Percentiles rank a stretch among this genome's conserved stretches.
Evolutionary conservation across 805 yeast genomes (phyloP).

Genomic region (Starmera caribaea): DNA sequence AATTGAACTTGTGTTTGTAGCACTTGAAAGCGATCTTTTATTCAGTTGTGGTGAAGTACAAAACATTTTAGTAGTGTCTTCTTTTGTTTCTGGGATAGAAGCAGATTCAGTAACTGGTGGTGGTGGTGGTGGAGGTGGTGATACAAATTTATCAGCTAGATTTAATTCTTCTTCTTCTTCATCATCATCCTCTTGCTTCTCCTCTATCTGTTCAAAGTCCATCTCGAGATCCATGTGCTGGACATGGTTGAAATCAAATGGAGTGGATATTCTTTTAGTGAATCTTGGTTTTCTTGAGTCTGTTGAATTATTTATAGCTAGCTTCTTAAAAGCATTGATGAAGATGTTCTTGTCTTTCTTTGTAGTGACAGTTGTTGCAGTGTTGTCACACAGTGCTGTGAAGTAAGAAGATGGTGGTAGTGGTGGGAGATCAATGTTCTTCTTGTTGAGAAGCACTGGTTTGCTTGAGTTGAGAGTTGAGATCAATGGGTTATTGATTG

Average conservation of each 20-base stretch:
- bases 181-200: neutral
- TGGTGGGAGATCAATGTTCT: slow-evolving; percentile 28
- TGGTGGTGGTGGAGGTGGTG: neutral
- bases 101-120: no score
- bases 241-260: slow-evolving; percentile 30
- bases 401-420: slow-evolving; percentile 20
- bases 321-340: slow-evolving; percentile 21
- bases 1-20: neutral
- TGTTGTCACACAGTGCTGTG: slow-evolving; percentile 2
- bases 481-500: slow-evolving; percentile 21
- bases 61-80: slow-evolving; percentile 1
- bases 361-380: slow-evolving; percentile 1
- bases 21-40: neutral
- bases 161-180: neutral
- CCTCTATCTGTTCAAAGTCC: neutral
- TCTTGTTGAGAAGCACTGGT: slow-evolving; percentile 22
- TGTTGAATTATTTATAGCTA: slow-evolving; percentile 16
- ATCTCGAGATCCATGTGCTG: slow-evolving; percentile 25
- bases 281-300: neutral
- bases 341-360: slow-evolving; percentile 15
- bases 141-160: neutral
- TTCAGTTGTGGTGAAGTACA: slow-evolving; percentile 9
- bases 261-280: slow-evolving; percentile 23
- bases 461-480: slow-evolving; percentile 23
- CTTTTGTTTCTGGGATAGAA: neutral